Base-by-base conservation (phyloP, 2,329 filamentous ascomycete species). In the Pseudogymnoascus sp. region DNA sequence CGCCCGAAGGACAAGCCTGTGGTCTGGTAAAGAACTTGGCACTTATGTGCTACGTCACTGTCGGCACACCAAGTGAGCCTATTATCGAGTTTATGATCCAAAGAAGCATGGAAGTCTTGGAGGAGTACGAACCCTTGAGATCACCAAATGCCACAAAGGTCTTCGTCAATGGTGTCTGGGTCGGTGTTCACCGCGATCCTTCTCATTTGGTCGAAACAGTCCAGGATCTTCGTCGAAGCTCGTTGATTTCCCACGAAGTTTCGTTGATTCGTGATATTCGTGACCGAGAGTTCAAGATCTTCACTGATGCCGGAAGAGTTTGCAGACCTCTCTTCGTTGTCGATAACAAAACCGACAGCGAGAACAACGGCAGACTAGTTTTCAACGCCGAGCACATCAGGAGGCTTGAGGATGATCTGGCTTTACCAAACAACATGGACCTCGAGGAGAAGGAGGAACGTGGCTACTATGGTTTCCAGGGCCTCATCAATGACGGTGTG, bases 151-250 rank as follows among this genome's bases (percentile, higher is more conserved):
- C 93, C 5, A 99, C 94, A 60, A 99, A 99, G 79, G 88, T 99
- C 55, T 99, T 99, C 71, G 89, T 99, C 69, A 97, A 99, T 71
- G 94, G 94, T 74, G 91, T 93, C 4, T 99, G 95, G 95, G 92
- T 97, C 55, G 95, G 94, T 76, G 88, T 97, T 12, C 92, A 97
- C 71, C 86, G 90, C 67, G 91, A 97, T 69, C 90, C 94, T 8
- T 87, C 89, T 68, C 86, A 92, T 69, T 82, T 99, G 42, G 92
- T 96, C 31, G 84, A 83, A 62, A 86, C 89, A 61, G 88, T 96
- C 48, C 82, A 89, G 70, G 83, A 87, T 60, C 82, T 96, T 60
- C 87, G 92, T 68, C 84, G 93, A 62, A 88, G 88, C 67, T 89
- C 90, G 65, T 87, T 90, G 70, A 87, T 99, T 64, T 92, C 90